phyloP scores from a whole-genome alignment of 495 filamentous ascomycete genomes.

The Hypomontagnella submonticulosa region DNA sequence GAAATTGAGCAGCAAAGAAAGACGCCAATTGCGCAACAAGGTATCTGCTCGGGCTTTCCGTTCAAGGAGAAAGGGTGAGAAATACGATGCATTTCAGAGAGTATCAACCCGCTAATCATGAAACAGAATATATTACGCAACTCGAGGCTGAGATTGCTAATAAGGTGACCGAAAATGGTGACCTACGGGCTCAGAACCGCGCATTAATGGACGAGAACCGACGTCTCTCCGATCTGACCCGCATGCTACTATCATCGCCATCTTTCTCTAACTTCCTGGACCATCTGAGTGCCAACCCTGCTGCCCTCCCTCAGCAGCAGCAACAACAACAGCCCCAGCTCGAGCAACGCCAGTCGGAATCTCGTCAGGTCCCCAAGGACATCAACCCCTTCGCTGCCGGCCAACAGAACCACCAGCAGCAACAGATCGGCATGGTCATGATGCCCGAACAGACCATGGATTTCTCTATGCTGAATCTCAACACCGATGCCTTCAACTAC shows the following conservation, averaged over 20 bases:
- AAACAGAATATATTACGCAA: slow-evolving; percentile 89
- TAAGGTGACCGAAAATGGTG: slow-evolving; percentile 75
- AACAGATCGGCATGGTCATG: slow-evolving; percentile 77
- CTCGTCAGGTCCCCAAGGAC: slow-evolving; percentile 69
- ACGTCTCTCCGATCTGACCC: slow-evolving; percentile 78
- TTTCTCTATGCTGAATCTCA: slow-evolving; percentile 68
- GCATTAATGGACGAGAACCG: slow-evolving; percentile 81
- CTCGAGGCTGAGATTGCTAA: slow-evolving; percentile 85
- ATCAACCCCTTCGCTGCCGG: slow-evolving; percentile 65
- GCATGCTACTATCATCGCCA: slow-evolving; percentile 86
- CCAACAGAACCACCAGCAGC: slow-evolving; percentile 63
- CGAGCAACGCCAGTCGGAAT: slow-evolving; percentile 54
- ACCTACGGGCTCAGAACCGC: slow-evolving; percentile 77
- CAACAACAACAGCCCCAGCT: slow-evolving; percentile 48
- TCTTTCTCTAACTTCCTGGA: slow-evolving; percentile 85
- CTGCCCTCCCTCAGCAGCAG: slow-evolving; percentile 43
- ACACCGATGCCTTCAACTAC: slow-evolving; percentile 65
- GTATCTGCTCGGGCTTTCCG: slow-evolving; percentile 97
- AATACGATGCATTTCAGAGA: neutral
- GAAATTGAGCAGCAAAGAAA: slow-evolving; percentile 93
- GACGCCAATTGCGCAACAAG: slow-evolving; percentile 95
- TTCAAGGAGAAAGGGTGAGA: slow-evolving; percentile 91
- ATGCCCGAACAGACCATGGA: slow-evolving; percentile 79
- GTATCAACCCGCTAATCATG: slow-evolving; percentile 59
- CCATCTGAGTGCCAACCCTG: slow-evolving; percentile 69